phyloP scores from a whole-genome alignment of 306 rosid genomes.

The Casuarina equisetifolia region DNA sequence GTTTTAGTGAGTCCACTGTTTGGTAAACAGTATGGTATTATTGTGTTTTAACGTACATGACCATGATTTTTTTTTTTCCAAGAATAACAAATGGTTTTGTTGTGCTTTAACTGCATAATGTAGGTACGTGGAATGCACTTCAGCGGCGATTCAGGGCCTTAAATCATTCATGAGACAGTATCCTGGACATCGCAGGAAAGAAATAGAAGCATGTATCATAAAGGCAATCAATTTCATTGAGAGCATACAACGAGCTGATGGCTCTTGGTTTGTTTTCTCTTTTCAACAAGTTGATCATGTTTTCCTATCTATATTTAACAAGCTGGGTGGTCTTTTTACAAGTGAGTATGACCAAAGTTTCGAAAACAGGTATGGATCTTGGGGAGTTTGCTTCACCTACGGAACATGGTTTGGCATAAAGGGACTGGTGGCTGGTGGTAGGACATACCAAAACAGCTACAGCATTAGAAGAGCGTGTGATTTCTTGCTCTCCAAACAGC shows the following conservation, averaged over 20 bases:
- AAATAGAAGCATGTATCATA: constrained; percentile 49
- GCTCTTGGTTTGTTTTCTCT: constrained; percentile 56
- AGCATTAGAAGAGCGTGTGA: constrained; percentile 57
- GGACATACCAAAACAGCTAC: constrained; percentile 42
- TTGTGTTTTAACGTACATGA: no score
- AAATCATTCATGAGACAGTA: constrained; percentile 35
- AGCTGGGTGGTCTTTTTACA: neutral
- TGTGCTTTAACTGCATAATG: neutral
- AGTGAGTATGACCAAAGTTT: constrained; percentile 1
- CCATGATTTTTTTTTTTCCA: no score
- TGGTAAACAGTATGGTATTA: no score
- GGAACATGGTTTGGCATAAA: constrained; percentile 82
- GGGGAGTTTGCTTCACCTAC: constrained; percentile 82
- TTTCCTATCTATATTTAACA: no score
- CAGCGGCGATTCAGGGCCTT: constrained; percentile 63
- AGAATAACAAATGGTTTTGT: neutral
- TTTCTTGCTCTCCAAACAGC: constrained; percentile 70
- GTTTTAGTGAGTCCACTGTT: neutral
- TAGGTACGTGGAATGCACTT: constrained; percentile 75
- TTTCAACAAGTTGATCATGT: neutral
- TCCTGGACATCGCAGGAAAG: constrained; percentile 45
- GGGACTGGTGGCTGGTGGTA: constrained; percentile 49
- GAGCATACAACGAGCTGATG: constrained; percentile 54
- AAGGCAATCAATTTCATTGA: constrained; percentile 50
- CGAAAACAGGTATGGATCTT: constrained; percentile 56